Percentiles rank a stretch among this genome's conserved stretches.
Evolutionary conservation across 73 alveolate species (phyloP).

Genomic region (Tetrahymena borealis): DNA sequence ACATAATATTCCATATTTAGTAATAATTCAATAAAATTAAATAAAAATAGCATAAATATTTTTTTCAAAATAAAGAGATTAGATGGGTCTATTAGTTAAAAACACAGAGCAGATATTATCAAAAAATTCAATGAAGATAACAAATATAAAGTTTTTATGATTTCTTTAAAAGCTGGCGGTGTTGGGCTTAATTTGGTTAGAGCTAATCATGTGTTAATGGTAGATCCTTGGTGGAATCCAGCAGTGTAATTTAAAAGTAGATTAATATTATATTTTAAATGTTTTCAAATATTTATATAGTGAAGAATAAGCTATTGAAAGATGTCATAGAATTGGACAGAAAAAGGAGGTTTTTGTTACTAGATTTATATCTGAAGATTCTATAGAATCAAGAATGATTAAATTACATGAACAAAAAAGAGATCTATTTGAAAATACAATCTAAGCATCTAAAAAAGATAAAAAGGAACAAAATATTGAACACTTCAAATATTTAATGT

Average conservation of each 20-base stretch:
- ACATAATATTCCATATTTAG: conserved; percentile 34
- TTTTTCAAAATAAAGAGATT: conserved; percentile 31
- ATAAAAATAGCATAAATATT: not conserved
- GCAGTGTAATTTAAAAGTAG: conserved; percentile 8
- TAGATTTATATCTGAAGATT: not conserved
- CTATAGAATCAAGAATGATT: not conserved
- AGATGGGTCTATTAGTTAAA: conserved; percentile 35
- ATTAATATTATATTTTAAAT: not conserved
- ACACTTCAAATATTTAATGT: not conserved
- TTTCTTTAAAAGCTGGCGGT: conserved; percentile 73
- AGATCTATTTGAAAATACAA: conserved; percentile 1
- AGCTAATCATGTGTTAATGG: conserved; percentile 87
- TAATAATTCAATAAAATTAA: not conserved
- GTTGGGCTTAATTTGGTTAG: conserved; percentile 89
- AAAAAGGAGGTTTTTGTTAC: not conserved
- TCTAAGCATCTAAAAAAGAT: not conserved
- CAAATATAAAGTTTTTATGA: conserved; percentile 35
- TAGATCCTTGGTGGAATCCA: conserved; percentile 99
- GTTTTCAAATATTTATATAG: not conserved
- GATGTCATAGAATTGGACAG: conserved; percentile 23
- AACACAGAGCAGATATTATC: conserved; percentile 28
- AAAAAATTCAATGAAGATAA: conserved; percentile 16
- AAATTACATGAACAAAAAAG: not conserved
- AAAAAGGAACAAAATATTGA: not conserved
- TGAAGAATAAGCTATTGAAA: conserved; percentile 40